Conservation (phyloP, 2,329 filamentous ascomycete species). For the Ophiostoma pallidulum region DNA sequence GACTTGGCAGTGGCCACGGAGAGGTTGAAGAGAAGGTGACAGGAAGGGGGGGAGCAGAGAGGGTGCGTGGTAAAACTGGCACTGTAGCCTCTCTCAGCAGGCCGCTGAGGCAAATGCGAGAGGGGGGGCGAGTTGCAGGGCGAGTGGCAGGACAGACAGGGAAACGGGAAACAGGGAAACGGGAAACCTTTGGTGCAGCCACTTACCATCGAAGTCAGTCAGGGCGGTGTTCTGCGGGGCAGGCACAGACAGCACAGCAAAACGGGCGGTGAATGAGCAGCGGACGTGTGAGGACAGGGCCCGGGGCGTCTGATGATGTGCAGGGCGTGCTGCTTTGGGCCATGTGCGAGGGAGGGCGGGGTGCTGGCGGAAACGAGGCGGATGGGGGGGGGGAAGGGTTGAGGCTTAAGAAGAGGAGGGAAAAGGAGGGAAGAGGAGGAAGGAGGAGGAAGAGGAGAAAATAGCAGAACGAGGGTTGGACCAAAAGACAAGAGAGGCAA, state of each 20-base stretch:
- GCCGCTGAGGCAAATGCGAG: neutral
- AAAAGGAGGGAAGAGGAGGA: neutral
- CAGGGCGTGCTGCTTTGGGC: neutral
- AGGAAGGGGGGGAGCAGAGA: neutral
- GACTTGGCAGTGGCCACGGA: neutral
- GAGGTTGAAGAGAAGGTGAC: neutral
- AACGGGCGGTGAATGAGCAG: neutral
- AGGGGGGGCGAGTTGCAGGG: neutral
- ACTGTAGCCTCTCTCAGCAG: neutral
- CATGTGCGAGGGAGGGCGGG: neutral
- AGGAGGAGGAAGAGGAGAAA: neutral
- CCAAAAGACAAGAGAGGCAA: neutral
- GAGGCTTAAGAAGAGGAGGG: neutral
- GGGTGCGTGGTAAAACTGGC: conserved; percentile 1
- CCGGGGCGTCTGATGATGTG: neutral
- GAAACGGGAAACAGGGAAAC: too few species aligned
- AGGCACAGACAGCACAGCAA: conserved; percentile 1
- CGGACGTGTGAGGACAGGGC: neutral
- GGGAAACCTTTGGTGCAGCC: neutral
- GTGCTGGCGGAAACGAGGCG: neutral
- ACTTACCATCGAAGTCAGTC: conserved; percentile 6
- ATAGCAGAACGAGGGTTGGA: neutral
- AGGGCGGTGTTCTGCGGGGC: conserved; percentile 5
- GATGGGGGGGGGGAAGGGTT: neutral
- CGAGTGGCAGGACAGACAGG: neutral